phyloP scores from a whole-genome alignment of 148 eudicot species.

The Nyssa sinensis region DNA sequence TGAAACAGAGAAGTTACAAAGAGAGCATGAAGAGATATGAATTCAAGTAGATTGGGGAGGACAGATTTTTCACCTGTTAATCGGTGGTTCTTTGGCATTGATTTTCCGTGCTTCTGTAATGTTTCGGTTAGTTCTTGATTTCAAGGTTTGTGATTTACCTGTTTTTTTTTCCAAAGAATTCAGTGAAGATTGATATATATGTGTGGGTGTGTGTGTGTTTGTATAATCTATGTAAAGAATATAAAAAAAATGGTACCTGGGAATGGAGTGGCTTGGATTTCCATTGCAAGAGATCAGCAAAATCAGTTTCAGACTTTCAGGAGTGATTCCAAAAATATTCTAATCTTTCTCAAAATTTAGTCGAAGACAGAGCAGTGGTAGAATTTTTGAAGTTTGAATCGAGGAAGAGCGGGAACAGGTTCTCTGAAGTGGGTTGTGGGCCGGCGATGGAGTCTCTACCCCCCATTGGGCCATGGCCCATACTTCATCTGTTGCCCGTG shows the following conservation, averaged over 20 bases:
- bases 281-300: constrained; percentile 13
- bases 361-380: background rate
- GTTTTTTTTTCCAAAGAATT: background rate
- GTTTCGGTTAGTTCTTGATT: constrained; percentile 22
- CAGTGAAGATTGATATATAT: background rate
- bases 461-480: background rate
- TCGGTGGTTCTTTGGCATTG: constrained; percentile 18
- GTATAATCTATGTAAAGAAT: background rate
- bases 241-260: constrained; percentile 23
- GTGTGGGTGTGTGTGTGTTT: background rate
- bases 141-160: constrained; percentile 23
- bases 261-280: constrained; percentile 29
- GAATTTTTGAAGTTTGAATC: constrained; percentile 9
- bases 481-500: too few species aligned
- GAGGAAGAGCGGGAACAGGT: constrained; percentile 21
- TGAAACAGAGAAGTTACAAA: constrained; percentile 14
- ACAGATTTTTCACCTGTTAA: constrained; percentile 8
- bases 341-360: background rate
- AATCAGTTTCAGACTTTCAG: background rate
- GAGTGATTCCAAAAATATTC: background rate
- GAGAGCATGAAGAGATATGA: background rate
- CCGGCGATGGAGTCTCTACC: too few species aligned
- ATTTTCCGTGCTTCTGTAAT: constrained; percentile 12
- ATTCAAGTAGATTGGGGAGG: background rate
- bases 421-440: background rate